Evolutionary conservation across 2,329 filamentous ascomycete genomes (phyloP).

Genomic region (Sclerotinia subarctica): DNA sequence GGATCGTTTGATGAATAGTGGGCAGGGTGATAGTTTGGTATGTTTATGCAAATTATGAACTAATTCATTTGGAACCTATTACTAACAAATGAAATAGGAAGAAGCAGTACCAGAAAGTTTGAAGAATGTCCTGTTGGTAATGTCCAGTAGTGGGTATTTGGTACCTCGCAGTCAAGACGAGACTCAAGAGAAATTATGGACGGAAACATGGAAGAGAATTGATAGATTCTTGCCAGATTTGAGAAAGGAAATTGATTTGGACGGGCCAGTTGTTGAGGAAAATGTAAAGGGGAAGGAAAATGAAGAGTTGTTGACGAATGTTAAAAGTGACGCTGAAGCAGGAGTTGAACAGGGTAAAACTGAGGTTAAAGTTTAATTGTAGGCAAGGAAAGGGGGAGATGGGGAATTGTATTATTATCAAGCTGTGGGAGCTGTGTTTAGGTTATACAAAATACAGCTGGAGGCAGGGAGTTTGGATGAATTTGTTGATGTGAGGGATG

Average conservation of each 20-base stretch:
- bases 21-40: slow-evolving; percentile 84
- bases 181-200: slow-evolving; percentile 55
- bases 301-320: background rate
- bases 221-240: slow-evolving; percentile 63
- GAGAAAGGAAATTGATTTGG: slow-evolving; percentile 53
- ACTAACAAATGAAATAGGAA: slow-evolving; percentile 53
- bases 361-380: background rate
- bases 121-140: slow-evolving; percentile 94
- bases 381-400: background rate
- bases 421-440: background rate
- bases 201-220: slow-evolving; percentile 63
- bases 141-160: slow-evolving; percentile 85
- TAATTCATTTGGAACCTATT: background rate
- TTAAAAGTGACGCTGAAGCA: background rate
- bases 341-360: background rate
- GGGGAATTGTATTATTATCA: slow-evolving; percentile 8
- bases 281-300: background rate
- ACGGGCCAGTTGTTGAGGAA: slow-evolving; percentile 33
- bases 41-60: slow-evolving; percentile 40
- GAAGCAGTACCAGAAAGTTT: slow-evolving; percentile 93
- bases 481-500: background rate
- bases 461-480: background rate
- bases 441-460: slow-evolving; percentile 5
- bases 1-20: slow-evolving; percentile 94
- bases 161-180: slow-evolving; percentile 62